Base-by-base conservation (phyloP, 23 red algal species). In the Gracilaria caudata region DNA sequence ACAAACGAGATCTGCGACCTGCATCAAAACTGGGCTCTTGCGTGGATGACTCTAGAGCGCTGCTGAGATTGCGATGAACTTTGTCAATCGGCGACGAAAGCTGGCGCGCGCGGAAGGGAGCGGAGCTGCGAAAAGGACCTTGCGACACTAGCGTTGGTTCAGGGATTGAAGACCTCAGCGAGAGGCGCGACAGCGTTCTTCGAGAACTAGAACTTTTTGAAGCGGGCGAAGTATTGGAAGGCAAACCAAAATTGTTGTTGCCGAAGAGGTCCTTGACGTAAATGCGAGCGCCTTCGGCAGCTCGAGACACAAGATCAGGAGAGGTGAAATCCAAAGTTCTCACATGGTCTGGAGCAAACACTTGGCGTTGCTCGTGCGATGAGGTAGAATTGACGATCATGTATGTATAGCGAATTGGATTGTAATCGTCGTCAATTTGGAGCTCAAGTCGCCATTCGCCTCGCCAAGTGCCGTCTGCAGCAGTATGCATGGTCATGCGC, bases 391-490 rank as follows among this genome's bases (percentile, higher is more conserved):
- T 74, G 28, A 82, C 78, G 47, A 91, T 91, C 61, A 82, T 82
- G 41, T 91, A 91, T 5, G 57, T 68, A 26, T 91, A 91, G 21
- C 70, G 60, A 58, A 91, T 73, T 21, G 39, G 51, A 37, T 91
- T 51, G 51, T 64, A 82, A 74, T 81, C 78, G 59, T 91, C 87
- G 51, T 91, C 87, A 81, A 91, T 91, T 40, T 91, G 56, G 0
- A 91, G 33, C 29, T 82, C 64, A 21, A 81, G 68, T 11, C 87
- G 60, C 87, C 87, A 91, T 35, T 91, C 87, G 51, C 87, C 87
- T n/a, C 87, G 75, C 76, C 76, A 91, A 35, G 64, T 73, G 7
- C 87, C 87, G 46, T 91, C 87, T 4, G 49, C 76, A 25, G 44
- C 87, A 26, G 78, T 28, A 25, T 91, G 76, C 63, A 57, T 81